Evolutionary conservation across 2,329 filamentous ascomycete genomes (phyloP).

Genomic region (Decorospora gaudefroyi): DNA sequence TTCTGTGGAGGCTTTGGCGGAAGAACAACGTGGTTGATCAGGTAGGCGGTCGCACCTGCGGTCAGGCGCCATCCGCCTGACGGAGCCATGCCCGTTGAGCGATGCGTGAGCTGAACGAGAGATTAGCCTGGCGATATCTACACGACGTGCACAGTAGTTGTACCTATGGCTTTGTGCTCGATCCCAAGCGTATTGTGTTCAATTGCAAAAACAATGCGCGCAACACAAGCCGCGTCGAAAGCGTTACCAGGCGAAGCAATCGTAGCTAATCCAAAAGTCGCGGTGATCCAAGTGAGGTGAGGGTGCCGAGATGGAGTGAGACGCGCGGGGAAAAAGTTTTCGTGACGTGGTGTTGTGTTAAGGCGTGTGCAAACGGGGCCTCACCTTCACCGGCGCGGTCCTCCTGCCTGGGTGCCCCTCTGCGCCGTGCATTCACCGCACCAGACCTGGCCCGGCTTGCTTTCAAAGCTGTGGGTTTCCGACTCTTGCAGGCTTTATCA

Average conservation of each 20-base stretch:
- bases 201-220: background rate
- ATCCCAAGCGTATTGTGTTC: background rate
- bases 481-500: background rate
- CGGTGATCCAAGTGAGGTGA: background rate
- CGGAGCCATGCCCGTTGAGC: conserved; percentile 1
- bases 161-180: background rate
- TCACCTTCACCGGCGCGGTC: background rate
- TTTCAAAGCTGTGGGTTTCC: background rate
- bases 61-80: background rate
- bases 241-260: background rate
- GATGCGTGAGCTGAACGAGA: background rate
- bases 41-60: conserved; percentile 1
- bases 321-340: background rate
- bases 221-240: background rate
- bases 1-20: conserved; percentile 9
- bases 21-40: conserved; percentile 8
- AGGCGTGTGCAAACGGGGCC: background rate
- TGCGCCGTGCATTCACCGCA: background rate
- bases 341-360: background rate
- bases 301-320: background rate
- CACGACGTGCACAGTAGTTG: background rate
- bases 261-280: background rate
- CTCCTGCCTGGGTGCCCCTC: background rate
- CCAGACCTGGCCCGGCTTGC: background rate
- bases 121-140: background rate